A percentile compares a stretch with the other conserved stretches of the same genome.
These are phyloP conservation scores for Protomyces gravidus DNA, from an alignment of 1,139 yeast genomes.

Conservation along the genomic window DNA sequence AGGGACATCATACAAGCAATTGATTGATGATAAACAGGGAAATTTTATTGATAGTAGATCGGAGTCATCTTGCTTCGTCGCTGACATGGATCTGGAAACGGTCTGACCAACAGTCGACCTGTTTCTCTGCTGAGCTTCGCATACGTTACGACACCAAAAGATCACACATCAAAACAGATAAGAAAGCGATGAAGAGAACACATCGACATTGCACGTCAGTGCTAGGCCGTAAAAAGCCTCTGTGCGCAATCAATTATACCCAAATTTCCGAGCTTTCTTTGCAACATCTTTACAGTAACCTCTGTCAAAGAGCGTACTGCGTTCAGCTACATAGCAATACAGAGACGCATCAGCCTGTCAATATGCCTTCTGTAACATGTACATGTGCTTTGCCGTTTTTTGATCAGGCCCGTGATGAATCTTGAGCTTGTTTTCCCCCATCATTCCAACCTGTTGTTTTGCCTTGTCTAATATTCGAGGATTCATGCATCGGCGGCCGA, in stretches of 20 bases:
- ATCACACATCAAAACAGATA: not conserved
- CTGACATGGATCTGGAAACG: no score
- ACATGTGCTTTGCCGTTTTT: no score
- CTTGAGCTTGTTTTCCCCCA: not conserved
- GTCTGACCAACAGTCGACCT: no score
- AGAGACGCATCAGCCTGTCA: no score
- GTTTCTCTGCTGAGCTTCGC: no score
- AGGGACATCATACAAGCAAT: constrained; percentile 1
- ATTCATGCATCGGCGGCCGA: constrained; percentile 2
- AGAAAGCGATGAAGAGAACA: constrained; percentile 1
- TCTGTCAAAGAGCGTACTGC: not conserved
- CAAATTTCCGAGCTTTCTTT: constrained; percentile 1
- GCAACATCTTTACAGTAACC: not conserved
- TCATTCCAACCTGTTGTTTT: not conserved
- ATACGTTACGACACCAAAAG: no score
- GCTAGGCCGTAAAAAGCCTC: not conserved
- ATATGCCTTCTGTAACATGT: no score
- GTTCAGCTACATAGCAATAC: not conserved
- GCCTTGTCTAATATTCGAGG: not conserved
- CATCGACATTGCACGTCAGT: constrained; percentile 3
- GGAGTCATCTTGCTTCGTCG: not conserved
- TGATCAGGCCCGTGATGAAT: no score
- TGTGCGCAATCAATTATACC: constrained; percentile 3
- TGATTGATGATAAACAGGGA: constrained; percentile 2
- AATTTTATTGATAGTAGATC: constrained; percentile 3